Evolutionary conservation across 2,329 filamentous ascomycete genomes (phyloP).

Genomic region (Botrytis hyacinthi): DNA sequence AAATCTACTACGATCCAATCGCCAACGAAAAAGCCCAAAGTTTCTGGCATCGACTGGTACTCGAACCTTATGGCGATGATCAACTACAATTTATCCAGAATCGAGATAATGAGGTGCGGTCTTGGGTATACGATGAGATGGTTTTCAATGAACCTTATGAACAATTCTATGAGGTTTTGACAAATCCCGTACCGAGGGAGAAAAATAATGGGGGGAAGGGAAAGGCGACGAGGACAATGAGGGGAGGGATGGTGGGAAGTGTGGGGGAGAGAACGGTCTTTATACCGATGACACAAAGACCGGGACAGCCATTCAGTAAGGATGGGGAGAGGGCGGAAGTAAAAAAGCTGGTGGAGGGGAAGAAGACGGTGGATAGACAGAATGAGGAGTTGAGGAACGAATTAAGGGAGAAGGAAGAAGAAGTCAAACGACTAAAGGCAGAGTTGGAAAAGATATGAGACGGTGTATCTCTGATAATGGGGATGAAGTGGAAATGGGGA

Average conservation of each 20-base stretch:
- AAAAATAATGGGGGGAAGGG: slow-evolving; percentile 52
- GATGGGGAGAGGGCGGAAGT: slow-evolving; percentile 66
- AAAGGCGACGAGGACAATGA: slow-evolving; percentile 51
- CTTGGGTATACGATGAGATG: slow-evolving; percentile 88
- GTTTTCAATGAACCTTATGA: slow-evolving; percentile 97
- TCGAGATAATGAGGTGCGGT: slow-evolving; percentile 63
- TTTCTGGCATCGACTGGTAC: slow-evolving; percentile 86
- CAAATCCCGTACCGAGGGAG: slow-evolving; percentile 56
- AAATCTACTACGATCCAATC: slow-evolving; percentile 87
- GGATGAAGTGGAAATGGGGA: too few species aligned
- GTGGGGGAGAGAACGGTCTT: slow-evolving; percentile 68
- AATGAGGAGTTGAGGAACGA: slow-evolving; percentile 30
- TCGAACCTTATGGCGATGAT: slow-evolving; percentile 85
- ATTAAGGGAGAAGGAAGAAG: slow-evolving; percentile 32
- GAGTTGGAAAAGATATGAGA: neutral
- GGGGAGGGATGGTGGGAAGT: slow-evolving; percentile 39
- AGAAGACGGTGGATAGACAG: slow-evolving; percentile 57
- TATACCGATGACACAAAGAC: slow-evolving; percentile 65
- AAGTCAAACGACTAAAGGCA: slow-evolving; percentile 28
- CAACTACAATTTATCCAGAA: slow-evolving; percentile 61
- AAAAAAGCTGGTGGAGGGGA: slow-evolving; percentile 60
- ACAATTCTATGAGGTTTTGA: slow-evolving; percentile 84
- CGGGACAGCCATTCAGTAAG: slow-evolving; percentile 69
- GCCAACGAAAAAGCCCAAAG: slow-evolving; percentile 92
- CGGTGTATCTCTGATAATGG: neutral